Percentiles rank a stretch among this genome's conserved stretches.
These are phyloP conservation scores for Clarireedia homoeocarpa DNA, from an alignment of 2,329 filamentous ascomycete species.

Conservation along the genomic window DNA sequence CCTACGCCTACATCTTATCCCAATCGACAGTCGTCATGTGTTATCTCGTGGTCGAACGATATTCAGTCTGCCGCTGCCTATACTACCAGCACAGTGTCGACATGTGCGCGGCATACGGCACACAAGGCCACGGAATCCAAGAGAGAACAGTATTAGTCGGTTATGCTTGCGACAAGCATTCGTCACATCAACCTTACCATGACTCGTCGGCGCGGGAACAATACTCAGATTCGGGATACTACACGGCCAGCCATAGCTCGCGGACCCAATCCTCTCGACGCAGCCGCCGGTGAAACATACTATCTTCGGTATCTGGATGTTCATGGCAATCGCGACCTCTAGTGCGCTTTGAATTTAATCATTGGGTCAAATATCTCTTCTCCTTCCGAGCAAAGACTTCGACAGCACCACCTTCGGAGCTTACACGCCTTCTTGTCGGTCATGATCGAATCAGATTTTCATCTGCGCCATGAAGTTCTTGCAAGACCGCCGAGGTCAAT, in stretches of 20 bases:
- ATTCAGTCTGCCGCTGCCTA: constrained; percentile 61
- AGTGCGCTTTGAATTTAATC: constrained; percentile 25
- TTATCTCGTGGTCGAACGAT: constrained; percentile 62
- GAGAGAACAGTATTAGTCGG: constrained; percentile 65
- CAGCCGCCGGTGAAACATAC: constrained; percentile 28
- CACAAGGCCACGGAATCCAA: constrained; percentile 53
- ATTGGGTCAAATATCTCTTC: constrained; percentile 28
- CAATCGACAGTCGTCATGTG: constrained; percentile 45
- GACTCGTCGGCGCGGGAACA: constrained; percentile 15
- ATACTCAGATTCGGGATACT: constrained; percentile 30
- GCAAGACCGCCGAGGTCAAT: background rate
- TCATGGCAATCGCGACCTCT: constrained; percentile 28
- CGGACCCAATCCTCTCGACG: constrained; percentile 22
- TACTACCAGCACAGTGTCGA: constrained; percentile 63
- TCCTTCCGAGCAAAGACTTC: constrained; percentile 27
- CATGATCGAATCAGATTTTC: constrained; percentile 23
- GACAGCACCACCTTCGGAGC: constrained; percentile 26
- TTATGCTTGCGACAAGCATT: constrained; percentile 52
- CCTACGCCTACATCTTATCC: background rate
- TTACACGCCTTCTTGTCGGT: constrained; percentile 27
- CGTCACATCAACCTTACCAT: constrained; percentile 11
- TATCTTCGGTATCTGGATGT: constrained; percentile 30
- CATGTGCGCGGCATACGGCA: constrained; percentile 55
- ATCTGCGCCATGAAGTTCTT: constrained; percentile 22
- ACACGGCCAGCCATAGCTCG: constrained; percentile 26